Conservation (phyloP, 176 grass and related monocot species). For the Urochloa ruziziensis region DNA sequence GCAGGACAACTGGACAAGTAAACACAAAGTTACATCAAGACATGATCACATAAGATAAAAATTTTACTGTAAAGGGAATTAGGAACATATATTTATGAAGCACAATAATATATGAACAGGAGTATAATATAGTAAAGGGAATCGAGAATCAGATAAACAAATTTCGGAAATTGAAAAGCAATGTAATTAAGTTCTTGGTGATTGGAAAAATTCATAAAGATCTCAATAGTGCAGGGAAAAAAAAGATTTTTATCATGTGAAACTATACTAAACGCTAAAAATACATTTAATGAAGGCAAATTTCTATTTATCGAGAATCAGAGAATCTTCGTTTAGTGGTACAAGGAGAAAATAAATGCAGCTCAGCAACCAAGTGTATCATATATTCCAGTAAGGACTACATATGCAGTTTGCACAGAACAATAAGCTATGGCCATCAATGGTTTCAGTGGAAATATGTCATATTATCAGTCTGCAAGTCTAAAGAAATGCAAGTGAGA, state of each 20-base stretch:
- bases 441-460: background rate
- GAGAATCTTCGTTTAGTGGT: background rate
- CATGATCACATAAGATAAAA: constrained; percentile 2
- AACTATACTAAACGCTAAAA: background rate
- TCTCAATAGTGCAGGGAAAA: background rate
- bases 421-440: background rate
- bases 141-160: background rate
- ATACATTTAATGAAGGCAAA: background rate
- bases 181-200: background rate
- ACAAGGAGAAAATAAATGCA: background rate
- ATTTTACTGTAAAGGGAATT: background rate
- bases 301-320: background rate
- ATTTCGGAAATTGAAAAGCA: background rate
- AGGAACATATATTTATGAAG: background rate
- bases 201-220: background rate
- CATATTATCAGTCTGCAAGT: background rate
- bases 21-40: background rate
- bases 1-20: background rate
- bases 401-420: background rate
- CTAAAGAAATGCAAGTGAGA: background rate
- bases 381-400: background rate
- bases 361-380: background rate
- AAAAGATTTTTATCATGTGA: background rate
- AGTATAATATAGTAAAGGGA: background rate
- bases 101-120: background rate